phyloP scores from a whole-genome alignment of 768 basidiomycete species.

The Leucocoprinus leucothites region DNA sequence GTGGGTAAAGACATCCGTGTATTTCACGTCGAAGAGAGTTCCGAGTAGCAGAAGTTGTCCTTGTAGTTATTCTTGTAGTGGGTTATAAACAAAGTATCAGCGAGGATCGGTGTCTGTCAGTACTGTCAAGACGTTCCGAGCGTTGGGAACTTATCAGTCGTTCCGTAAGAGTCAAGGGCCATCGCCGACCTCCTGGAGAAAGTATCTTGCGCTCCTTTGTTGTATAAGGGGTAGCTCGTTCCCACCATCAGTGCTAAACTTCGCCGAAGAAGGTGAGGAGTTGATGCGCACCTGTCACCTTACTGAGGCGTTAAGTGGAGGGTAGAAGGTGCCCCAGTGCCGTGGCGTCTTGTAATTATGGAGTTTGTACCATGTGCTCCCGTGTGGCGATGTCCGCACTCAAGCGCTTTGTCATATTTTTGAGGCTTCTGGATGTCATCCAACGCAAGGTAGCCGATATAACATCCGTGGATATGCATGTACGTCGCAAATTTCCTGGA shows the following conservation, averaged over 20 bases:
- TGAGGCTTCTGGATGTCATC: neutral
- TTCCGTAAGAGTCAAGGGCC: too few relatives aligned
- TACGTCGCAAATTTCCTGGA: too few relatives aligned
- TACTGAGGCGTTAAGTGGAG: neutral
- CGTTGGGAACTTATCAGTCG: neutral
- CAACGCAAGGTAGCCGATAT: neutral
- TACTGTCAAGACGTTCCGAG: neutral
- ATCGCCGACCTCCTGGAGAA: neutral
- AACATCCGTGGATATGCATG: too few relatives aligned
- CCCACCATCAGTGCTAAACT: neutral
- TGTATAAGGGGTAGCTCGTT: neutral
- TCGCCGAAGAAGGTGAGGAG: neutral
- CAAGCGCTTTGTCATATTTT: neutral
- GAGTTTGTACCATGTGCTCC: neutral
- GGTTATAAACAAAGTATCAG: neutral
- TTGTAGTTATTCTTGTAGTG: neutral
- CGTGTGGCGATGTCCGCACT: neutral
- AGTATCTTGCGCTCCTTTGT: too few relatives aligned
- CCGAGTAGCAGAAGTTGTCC: neutral
- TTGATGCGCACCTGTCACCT: neutral
- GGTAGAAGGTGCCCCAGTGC: neutral
- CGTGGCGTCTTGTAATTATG: neutral
- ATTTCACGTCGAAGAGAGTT: neutral
- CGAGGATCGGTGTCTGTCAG: neutral
- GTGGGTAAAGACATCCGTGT: conserved; percentile 16